Conservation (phyloP, 2,329 filamentous ascomycete species). For the Fonsecaea monophora region DNA sequence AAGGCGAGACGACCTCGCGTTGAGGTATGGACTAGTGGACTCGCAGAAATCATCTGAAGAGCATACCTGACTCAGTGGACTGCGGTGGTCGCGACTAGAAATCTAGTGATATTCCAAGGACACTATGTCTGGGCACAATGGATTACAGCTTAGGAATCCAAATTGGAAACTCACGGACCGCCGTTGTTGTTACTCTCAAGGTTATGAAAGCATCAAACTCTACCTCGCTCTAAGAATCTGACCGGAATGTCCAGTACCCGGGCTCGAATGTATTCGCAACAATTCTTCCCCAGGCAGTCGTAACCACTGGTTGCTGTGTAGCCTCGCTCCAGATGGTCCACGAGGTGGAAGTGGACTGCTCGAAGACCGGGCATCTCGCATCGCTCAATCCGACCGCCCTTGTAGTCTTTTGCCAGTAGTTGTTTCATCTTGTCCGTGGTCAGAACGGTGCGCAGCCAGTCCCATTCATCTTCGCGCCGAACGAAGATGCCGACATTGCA, state of each 20-base stretch:
- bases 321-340: constrained; percentile 21
- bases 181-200: too few species aligned
- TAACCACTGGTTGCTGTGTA: neutral
- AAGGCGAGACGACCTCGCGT: too few species aligned
- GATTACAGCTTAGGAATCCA: too few species aligned
- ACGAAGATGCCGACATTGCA: constrained; percentile 51
- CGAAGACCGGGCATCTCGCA: constrained; percentile 25
- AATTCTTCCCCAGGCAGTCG: constrained; percentile 23
- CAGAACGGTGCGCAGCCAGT: constrained; percentile 50
- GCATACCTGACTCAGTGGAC: too few species aligned
- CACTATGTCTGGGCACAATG: too few species aligned
- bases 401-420: constrained; percentile 52
- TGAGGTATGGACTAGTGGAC: too few species aligned
- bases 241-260: constrained; percentile 15
- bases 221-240: constrained; percentile 16
- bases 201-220: neutral
- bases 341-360: constrained; percentile 27
- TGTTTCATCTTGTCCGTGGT: constrained; percentile 47
- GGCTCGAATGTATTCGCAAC: constrained; percentile 18
- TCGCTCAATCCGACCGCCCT: constrained; percentile 21
- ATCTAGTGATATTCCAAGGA: too few species aligned
- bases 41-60: too few species aligned
- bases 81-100: too few species aligned
- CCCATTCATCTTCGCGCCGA: constrained; percentile 38
- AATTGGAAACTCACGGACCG: too few species aligned